Base-by-base conservation (phyloP, 139 green algal genomes). In the Chlamydomonas incerta region DNA sequence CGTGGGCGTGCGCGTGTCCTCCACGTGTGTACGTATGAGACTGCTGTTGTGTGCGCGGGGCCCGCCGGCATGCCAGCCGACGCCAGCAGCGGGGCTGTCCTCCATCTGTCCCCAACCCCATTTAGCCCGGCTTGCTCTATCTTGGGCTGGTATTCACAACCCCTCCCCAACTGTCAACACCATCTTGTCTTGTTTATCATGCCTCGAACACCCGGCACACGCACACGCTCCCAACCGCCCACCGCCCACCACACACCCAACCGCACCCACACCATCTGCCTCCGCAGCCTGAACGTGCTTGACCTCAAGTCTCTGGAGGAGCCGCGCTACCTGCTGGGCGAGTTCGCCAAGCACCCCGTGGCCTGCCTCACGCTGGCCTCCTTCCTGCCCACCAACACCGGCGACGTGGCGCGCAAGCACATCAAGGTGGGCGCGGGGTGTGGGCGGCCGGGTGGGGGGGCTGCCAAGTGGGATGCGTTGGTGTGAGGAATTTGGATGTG, bases 301-400 rank as follows among this genome's bases (percentile, higher is more conserved):
- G 97, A 99, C 83, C 93, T 99, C 28, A 98, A 99, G 91, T 96
- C 89, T 23, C 90, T 99, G 70, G 97, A 99, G 89, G 97, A 99
- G 91, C 94, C 94, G 24, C 89, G 96, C 52, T 99, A 99, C 89
- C 92, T 99, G 80, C 83, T 99, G 74, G 80, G 75, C 57, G 69
- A 96, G 89, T 96, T 96, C 83, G 85, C 83, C 15, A 81, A 87
- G 65, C 77, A 92, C 65, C 97, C 97, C 1, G 18, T 96, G 2
- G 92, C 92, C 1, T 99, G 95, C 88, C 90, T 98, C 47, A 97
- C 92, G 1, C 92, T 98, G 24, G 96, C 95, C 1, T 93, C 87
- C 35, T 97, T 94, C 86, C 85, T 98, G 55, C 88, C 92, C 33
- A 88, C 91, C 77, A 99, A 99, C 91, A 93, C 95, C 20, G 92